phyloP scores from a whole-genome alignment of 208 protist species.

The Trypanosoma vivax region DNA sequence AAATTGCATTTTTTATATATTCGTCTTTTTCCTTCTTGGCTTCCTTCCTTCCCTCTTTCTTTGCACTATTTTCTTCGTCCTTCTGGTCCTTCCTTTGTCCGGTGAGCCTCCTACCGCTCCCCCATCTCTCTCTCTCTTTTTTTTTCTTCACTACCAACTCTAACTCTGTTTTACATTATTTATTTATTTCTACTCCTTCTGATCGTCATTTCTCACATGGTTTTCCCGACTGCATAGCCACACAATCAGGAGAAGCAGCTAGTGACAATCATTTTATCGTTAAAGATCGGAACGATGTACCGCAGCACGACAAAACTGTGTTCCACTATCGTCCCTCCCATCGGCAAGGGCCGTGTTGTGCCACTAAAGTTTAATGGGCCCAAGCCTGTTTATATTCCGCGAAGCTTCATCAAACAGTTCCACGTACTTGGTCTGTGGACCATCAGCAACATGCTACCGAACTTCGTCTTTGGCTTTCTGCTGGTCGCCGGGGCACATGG shows the following conservation, averaged over 20 bases:
- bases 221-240: no score
- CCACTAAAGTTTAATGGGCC: slow-evolving; percentile 75
- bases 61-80: neutral
- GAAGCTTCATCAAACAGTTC: slow-evolving; percentile 74
- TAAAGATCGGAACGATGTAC: slow-evolving; percentile 41
- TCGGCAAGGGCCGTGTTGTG: slow-evolving; percentile 77
- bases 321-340: slow-evolving; percentile 45
- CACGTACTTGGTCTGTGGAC: slow-evolving; percentile 72
- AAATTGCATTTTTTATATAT: slow-evolving; percentile 2
- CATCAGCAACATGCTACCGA: slow-evolving; percentile 74
- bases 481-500: slow-evolving; percentile 77
- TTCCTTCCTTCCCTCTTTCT: no score
- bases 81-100: no score
- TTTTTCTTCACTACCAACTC: neutral
- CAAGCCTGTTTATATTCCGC: slow-evolving; percentile 74
- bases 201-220: neutral
- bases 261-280: neutral
- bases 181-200: slow-evolving; percentile 1
- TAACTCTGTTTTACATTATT: neutral
- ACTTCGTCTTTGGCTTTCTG: slow-evolving; percentile 62
- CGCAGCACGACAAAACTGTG: slow-evolving; percentile 45
- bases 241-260: no score
- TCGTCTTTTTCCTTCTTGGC: neutral
- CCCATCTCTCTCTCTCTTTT: neutral
- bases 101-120: no score